Evolutionary conservation across 2,329 filamentous ascomycete species (phyloP).

Genomic region (Hortaea werneckii): DNA sequence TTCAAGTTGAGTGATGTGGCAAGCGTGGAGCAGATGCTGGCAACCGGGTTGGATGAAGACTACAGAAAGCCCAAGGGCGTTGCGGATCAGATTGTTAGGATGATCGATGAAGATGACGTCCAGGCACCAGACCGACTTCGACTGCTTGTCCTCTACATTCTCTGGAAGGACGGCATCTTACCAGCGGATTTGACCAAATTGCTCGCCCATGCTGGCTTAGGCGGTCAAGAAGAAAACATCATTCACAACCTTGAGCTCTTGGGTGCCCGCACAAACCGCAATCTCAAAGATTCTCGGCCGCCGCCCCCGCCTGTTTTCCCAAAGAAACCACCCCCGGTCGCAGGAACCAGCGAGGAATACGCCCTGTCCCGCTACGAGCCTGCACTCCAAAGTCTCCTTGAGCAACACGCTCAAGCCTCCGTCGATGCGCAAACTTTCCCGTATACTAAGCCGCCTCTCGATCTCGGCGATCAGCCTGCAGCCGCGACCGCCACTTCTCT

Average conservation of each 20-base stretch:
- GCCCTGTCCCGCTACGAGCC: constrained; percentile 82
- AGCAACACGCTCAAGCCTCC: constrained; percentile 45
- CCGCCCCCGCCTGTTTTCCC: constrained; percentile 60
- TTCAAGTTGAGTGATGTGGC: constrained; percentile 80
- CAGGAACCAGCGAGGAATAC: constrained; percentile 56
- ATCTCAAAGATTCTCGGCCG: constrained; percentile 67
- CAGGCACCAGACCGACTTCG: constrained; percentile 66
- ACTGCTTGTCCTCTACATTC: constrained; percentile 72
- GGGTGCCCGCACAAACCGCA: constrained; percentile 61
- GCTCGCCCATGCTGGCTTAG: constrained; percentile 70
- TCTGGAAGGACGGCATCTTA: constrained; percentile 79
- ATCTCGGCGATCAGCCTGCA: constrained; percentile 42
- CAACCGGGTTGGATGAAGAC: constrained; percentile 88
- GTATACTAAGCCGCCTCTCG: constrained; percentile 46
- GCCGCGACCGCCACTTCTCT: constrained; percentile 53
- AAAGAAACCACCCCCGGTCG: constrained; percentile 43
- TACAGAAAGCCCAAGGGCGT: constrained; percentile 83
- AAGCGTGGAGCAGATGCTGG: constrained; percentile 74
- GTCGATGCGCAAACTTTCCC: constrained; percentile 37
- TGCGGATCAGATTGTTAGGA: constrained; percentile 70
- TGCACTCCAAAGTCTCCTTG: constrained; percentile 70
- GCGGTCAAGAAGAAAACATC: constrained; percentile 60
- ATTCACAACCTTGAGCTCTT: constrained; percentile 72
- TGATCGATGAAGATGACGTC: constrained; percentile 78
- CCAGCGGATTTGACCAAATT: constrained; percentile 75